Percentiles rank a stretch among this genome's conserved stretches.
phyloP scores from a whole-genome alignment of 345 rosid genomes.

The Salix viminalis region DNA sequence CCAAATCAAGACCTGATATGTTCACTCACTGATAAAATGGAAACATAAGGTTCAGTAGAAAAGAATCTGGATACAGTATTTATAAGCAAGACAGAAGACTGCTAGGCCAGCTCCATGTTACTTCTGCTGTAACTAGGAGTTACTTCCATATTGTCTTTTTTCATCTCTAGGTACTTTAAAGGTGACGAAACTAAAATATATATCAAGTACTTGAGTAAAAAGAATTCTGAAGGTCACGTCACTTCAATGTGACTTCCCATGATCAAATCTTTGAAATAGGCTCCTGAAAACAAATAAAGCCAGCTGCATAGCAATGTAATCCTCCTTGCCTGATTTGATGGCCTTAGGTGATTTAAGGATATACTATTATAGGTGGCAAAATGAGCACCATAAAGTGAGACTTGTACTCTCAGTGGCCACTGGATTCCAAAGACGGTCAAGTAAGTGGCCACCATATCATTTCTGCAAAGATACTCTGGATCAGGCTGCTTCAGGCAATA shows the following conservation, averaged over 20 bases:
- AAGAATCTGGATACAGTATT: neutral
- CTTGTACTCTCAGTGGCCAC: neutral
- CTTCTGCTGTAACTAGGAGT: neutral
- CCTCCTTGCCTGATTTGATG: neutral
- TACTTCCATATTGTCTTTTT: neutral
- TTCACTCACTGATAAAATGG: neutral
- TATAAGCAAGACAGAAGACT: neutral
- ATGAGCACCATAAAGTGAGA: neutral
- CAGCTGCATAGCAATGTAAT: neutral
- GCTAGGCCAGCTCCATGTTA: neutral
- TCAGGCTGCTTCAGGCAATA: neutral
- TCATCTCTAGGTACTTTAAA: neutral
- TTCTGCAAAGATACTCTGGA: neutral
- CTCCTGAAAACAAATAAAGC: neutral
- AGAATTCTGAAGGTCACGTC: neutral
- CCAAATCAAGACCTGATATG: neutral
- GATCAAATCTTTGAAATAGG: neutral
- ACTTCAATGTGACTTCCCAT: neutral
- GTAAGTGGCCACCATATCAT: neutral
- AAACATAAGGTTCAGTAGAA: neutral
- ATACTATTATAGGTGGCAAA: neutral
- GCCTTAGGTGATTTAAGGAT: neutral
- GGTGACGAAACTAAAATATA: neutral
- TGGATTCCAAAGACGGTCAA: neutral
- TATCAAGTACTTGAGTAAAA: neutral